Evolutionary conservation across 108 stramenopile genomes (phyloP).

Genomic region (Skeletonema marinoi): DNA sequence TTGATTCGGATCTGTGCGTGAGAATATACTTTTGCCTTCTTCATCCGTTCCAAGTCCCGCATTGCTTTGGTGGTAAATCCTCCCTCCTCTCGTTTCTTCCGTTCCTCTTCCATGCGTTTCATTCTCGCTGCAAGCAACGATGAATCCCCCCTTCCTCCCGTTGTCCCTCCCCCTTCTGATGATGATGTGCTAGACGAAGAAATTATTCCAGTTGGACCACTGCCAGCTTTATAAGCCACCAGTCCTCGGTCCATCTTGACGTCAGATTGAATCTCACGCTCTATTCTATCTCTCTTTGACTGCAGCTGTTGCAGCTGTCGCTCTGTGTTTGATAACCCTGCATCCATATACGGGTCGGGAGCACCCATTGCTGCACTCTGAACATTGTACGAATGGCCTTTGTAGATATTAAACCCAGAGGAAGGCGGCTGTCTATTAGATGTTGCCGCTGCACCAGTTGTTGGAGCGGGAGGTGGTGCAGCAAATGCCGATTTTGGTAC

Average conservation of each 20-base stretch:
- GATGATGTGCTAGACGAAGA: not conserved
- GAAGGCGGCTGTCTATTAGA: slow-evolving; percentile 5
- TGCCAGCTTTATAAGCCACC: slow-evolving; percentile 53
- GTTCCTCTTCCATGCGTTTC: slow-evolving; percentile 54
- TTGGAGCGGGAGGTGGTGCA: slow-evolving; percentile 2
- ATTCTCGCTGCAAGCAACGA: slow-evolving; percentile 59
- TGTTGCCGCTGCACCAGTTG: slow-evolving; percentile 1
- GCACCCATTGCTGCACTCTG: slow-evolving; percentile 67
- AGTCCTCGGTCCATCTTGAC: slow-evolving; percentile 56
- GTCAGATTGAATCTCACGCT: slow-evolving; percentile 50
- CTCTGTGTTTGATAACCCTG: slow-evolving; percentile 48
- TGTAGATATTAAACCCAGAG: slow-evolving; percentile 68
- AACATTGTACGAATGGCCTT: slow-evolving; percentile 65
- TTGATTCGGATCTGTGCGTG: slow-evolving; percentile 68
- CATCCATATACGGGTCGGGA: slow-evolving; percentile 53
- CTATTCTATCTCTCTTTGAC: slow-evolving; percentile 59
- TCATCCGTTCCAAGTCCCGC: slow-evolving; percentile 80
- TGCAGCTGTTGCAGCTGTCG: slow-evolving; percentile 45
- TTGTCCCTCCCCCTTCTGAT: slow-evolving; percentile 7
- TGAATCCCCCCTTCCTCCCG: slow-evolving; percentile 46
- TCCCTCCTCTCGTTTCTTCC: slow-evolving; percentile 64
- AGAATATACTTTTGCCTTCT: slow-evolving; percentile 76
- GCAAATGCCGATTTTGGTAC: slow-evolving; percentile 3
- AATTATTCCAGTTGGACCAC: slow-evolving; percentile 24
- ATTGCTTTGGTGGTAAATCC: slow-evolving; percentile 87